Conservation (phyloP, 2,329 filamentous ascomycete species). For the Cercospora berteroae region DNA sequence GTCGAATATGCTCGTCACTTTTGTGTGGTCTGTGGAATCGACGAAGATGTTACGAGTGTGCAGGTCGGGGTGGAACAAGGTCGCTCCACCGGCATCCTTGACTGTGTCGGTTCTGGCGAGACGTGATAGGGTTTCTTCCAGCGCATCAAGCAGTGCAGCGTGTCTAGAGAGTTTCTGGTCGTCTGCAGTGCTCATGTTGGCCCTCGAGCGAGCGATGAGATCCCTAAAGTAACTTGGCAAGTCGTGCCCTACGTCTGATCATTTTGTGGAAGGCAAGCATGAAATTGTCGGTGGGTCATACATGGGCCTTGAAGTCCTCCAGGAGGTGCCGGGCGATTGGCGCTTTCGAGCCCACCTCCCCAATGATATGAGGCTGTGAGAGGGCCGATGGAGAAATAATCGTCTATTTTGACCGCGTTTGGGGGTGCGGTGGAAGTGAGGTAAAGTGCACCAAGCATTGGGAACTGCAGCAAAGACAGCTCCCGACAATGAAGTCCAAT, state of each 20-base stretch:
- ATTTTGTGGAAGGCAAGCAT: background rate
- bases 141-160: background rate
- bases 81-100: background rate
- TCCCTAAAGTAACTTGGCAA: background rate
- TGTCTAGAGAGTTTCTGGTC: background rate
- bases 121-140: background rate
- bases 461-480: background rate
- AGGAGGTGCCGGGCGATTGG: background rate
- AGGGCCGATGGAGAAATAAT: background rate
- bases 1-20: constrained; percentile 38
- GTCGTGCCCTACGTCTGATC: background rate
- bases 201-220: background rate
- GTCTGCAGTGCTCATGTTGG: background rate
- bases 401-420: background rate
- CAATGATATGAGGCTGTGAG: background rate
- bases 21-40: constrained; percentile 31
- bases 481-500: background rate
- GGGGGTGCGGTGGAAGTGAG: background rate
- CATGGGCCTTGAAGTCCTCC: background rate
- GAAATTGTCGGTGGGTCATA: background rate
- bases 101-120: background rate
- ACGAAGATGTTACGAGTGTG: constrained; percentile 39
- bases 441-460: background rate
- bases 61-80: constrained; percentile 36
- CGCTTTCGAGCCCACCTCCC: background rate